These are phyloP conservation scores for Boechera stricta DNA, from an alignment of 345 rosid genomes.

Conservation along the genomic window DNA sequence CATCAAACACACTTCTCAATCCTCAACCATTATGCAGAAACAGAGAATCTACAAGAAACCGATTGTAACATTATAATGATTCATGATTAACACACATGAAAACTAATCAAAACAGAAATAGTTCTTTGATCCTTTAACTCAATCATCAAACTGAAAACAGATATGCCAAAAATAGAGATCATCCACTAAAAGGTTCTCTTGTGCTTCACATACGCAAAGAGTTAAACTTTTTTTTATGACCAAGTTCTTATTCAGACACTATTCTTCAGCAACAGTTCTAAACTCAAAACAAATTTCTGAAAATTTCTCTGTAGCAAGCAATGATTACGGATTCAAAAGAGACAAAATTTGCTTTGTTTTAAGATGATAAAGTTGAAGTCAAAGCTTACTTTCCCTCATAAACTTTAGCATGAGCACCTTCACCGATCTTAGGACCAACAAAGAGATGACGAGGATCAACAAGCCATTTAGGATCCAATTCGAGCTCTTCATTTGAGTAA, in stretches of 20 bases:
- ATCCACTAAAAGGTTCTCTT: background rate
- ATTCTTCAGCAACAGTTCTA: background rate
- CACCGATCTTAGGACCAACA: conserved; percentile 98
- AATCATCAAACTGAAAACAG: background rate
- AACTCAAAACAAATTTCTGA: conserved; percentile 2
- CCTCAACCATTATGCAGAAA: conserved; percentile 6
- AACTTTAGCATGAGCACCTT: conserved; percentile 99
- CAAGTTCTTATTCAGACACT: conserved; percentile 2
- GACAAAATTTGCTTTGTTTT: background rate
- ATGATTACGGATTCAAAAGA: conserved; percentile 21
- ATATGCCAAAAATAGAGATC: conserved; percentile 1
- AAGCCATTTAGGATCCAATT: conserved; percentile 85
- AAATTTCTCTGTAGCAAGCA: conserved; percentile 3
- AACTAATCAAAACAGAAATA: background rate
- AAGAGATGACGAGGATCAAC: conserved; percentile 89
- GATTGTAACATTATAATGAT: background rate
- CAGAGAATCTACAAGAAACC: conserved; percentile 25
- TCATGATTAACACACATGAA: conserved; percentile 9
- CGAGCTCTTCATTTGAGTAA: conserved; percentile 59
- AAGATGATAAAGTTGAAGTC: conserved; percentile 32
- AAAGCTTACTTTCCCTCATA: conserved; percentile 96
- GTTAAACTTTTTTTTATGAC: background rate
- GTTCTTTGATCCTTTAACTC: background rate
- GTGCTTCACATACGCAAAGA: background rate
- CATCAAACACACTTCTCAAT: conserved; percentile 7